phyloP scores from a whole-genome alignment of 164 flowering plant genomes.

The Magnolia kwangsiensis region DNA sequence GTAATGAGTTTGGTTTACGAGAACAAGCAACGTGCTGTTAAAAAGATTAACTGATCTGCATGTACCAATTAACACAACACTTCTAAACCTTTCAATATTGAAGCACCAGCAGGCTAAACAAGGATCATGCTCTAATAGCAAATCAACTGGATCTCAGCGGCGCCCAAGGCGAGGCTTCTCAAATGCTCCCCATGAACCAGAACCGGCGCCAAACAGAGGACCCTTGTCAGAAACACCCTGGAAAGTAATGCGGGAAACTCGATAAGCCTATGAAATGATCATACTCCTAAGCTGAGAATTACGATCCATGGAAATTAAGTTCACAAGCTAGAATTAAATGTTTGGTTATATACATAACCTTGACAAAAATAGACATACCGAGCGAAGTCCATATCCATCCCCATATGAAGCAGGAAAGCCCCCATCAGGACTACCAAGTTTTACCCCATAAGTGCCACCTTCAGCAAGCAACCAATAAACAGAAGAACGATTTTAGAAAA shows the following conservation, averaged over 20 bases:
- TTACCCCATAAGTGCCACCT: constrained; percentile 75
- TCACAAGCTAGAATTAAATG: background rate
- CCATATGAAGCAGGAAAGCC: constrained; percentile 55
- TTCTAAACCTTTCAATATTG: constrained; percentile 22
- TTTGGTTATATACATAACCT: constrained; percentile 1
- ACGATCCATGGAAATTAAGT: background rate
- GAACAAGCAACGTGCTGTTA: constrained; percentile 24
- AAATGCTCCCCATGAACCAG: constrained; percentile 65
- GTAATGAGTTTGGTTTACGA: constrained; percentile 17
- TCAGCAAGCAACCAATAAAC: constrained; percentile 13
- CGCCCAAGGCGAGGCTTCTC: constrained; percentile 63
- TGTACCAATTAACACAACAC: constrained; percentile 27
- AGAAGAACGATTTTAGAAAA: background rate
- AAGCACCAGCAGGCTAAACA: constrained; percentile 18
- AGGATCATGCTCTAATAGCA: background rate
- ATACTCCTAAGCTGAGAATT: background rate
- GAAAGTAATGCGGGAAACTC: constrained; percentile 3
- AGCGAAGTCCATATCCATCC: constrained; percentile 58
- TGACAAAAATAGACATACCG: constrained; percentile 33
- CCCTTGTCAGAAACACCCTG: constrained; percentile 73
- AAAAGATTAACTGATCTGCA: constrained; percentile 4
- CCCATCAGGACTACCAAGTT: constrained; percentile 45
- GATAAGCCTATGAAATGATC: background rate
- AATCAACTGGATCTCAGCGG: constrained; percentile 39
- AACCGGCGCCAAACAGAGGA: constrained; percentile 55